These are phyloP conservation scores for Colletotrichum salicis DNA, from an alignment of 2,329 filamentous ascomycete genomes.

Conservation along the genomic window DNA sequence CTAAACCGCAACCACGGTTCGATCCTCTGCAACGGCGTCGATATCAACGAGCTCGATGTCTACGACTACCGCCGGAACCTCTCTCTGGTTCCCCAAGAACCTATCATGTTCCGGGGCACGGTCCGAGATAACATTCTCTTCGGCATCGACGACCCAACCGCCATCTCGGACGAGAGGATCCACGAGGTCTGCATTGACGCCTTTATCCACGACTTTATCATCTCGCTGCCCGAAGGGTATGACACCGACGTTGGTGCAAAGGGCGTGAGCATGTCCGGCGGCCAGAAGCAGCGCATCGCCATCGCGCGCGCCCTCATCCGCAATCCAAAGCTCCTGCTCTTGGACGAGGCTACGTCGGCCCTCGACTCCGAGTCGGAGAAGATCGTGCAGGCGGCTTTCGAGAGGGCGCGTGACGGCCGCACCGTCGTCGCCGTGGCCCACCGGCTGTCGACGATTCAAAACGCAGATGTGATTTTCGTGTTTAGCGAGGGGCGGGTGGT, in stretches of 20 bases:
- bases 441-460: conserved; percentile 54
- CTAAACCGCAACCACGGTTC: conserved; percentile 55
- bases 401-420: conserved; percentile 41
- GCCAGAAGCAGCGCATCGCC: conserved; percentile 66
- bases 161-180: conserved; percentile 41
- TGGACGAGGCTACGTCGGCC: conserved; percentile 68
- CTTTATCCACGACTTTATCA: conserved; percentile 67
- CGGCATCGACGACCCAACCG: conserved; percentile 53
- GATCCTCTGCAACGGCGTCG: conserved; percentile 49
- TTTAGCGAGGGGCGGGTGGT: conserved; percentile 53
- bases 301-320: conserved; percentile 66
- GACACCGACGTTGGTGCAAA: conserved; percentile 63
- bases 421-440: conserved; percentile 56
- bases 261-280: conserved; percentile 66
- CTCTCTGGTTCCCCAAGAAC: conserved; percentile 63
- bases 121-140: conserved; percentile 59
- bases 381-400: conserved; percentile 56
- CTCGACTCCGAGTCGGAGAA: conserved; percentile 66
- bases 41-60: conserved; percentile 51
- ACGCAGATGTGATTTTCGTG: conserved; percentile 57
- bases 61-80: conserved; percentile 54
- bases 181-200: conserved; percentile 49
- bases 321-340: conserved; percentile 60
- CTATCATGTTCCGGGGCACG: conserved; percentile 59
- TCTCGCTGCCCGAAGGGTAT: conserved; percentile 60